phyloP scores from a whole-genome alignment of 139 green algal species.

The Chlorella sorokiniana region DNA sequence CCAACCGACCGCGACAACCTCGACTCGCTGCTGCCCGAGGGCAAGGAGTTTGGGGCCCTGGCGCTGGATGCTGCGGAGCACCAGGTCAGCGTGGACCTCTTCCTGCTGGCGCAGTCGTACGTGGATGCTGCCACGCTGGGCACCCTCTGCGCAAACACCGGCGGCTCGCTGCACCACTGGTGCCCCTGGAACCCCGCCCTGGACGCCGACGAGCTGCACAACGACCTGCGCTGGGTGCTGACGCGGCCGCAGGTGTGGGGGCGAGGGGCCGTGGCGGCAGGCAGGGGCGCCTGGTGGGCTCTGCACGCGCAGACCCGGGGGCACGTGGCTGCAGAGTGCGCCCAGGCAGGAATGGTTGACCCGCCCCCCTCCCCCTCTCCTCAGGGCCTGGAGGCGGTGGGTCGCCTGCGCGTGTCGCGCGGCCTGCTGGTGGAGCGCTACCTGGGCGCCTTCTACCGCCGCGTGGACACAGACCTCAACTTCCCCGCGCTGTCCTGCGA shows the following conservation, averaged over 20 bases:
- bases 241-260: constrained; percentile 58
- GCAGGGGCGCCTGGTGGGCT: no score
- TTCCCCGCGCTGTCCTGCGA: constrained; percentile 84
- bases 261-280: not conserved
- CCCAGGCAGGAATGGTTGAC: no score
- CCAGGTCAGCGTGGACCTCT: constrained; percentile 81
- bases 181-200: constrained; percentile 62
- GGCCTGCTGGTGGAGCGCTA: constrained; percentile 83
- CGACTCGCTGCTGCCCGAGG: constrained; percentile 64
- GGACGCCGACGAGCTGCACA: constrained; percentile 80
- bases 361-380: not conserved
- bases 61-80: constrained; percentile 72
- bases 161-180: constrained; percentile 83
- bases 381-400: constrained; percentile 85
- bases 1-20: constrained; percentile 50
- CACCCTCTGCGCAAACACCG: constrained; percentile 63
- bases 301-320: no score
- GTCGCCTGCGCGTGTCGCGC: constrained; percentile 72
- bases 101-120: constrained; percentile 69
- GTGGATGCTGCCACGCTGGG: constrained; percentile 76
- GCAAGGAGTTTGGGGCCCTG: constrained; percentile 62
- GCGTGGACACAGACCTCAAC: constrained; percentile 74
- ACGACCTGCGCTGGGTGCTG: constrained; percentile 88
- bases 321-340: no score
- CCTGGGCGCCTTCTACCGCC: constrained; percentile 57